Evolutionary conservation across 257 asterid species (phyloP), one percentile per base, ranked within the genome.

Genomic region (Przewalskia tangutica): DNA sequence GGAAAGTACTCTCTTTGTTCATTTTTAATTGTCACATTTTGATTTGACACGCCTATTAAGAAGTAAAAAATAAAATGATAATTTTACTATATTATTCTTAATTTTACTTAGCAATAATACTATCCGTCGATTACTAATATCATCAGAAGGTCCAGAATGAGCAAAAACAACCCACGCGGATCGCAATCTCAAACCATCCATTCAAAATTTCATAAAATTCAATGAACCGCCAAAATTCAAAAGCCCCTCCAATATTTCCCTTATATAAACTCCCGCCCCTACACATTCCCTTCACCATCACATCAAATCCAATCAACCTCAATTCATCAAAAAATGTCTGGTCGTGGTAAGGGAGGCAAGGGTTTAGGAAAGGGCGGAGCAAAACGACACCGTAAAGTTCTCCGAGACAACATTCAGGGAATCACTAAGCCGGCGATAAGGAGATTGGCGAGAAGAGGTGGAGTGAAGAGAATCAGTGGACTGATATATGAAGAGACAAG

Each of bases 281-380:
- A 16, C 34, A 3, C 12, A 17, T 40, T n/a, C 16, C 12, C 2
- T 0, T 27, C 77, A 38, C 8, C 32, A 16, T 16, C 4, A 16
- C 34, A 17, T 2, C 44, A 63, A 5, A 2, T 36, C 13, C 50
- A 27, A 27, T 1, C 32, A 27, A 27, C 32, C 32, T 27, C 20
- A 1, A n/a, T 67, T 40, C 6, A 8, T n/a, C 11, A 59, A n/a
- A 27, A 27, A 38, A 27, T 86, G 88, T 83, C 85, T 5, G 88
- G 86, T 12, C 85, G 86, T 14, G 88, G 88, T 2, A 83, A 86
- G 85, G 88, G 88, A 50, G 88, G 88, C 5, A 86, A 86, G 67
- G 88, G 88, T 1, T 13, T 86, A 32, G 88, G 88, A 4, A 83
- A 83, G 53, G 82, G 82, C 32, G 82, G 82, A 78, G 82, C 82